Percentiles rank a stretch among this genome's conserved stretches.
Conservation (phyloP, 2,329 filamentous ascomycete genomes). For the Clonostachys rosea region DNA sequence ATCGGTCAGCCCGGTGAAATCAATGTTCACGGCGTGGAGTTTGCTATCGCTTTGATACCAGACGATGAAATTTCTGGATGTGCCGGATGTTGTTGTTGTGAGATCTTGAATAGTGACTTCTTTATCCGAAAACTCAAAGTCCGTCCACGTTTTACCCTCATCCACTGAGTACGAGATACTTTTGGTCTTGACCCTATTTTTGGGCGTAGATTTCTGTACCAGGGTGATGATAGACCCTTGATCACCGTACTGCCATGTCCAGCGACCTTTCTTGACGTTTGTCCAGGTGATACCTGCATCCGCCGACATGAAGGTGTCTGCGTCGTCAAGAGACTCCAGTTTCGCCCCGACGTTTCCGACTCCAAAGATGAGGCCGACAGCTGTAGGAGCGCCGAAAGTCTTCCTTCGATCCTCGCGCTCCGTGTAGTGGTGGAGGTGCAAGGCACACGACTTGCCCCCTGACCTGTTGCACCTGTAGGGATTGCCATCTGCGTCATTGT, state of each 20-base stretch:
- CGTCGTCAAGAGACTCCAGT: conserved; percentile 63
- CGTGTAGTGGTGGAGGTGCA: conserved; percentile 95
- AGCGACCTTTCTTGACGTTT: conserved; percentile 79
- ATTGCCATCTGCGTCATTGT: conserved; percentile 66
- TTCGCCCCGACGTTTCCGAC: conserved; percentile 81
- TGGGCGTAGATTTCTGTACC: conserved; percentile 65
- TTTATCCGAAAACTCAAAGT: conserved; percentile 67
- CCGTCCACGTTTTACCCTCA: conserved; percentile 74
- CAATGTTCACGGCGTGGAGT: conserved; percentile 74
- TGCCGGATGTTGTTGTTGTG: conserved; percentile 84
- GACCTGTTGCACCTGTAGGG: conserved; percentile 57
- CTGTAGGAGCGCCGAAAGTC: conserved; percentile 83
- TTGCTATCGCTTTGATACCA: conserved; percentile 66
- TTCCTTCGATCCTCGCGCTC: conserved; percentile 78
- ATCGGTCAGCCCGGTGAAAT: conserved; percentile 79
- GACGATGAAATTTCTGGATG: conserved; percentile 84
- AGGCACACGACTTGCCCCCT: conserved; percentile 62
- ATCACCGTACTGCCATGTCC: conserved; percentile 94
- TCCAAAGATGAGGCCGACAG: conserved; percentile 86
- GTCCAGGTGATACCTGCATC: conserved; percentile 92
- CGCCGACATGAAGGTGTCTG: conserved; percentile 84
- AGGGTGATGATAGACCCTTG: conserved; percentile 91
- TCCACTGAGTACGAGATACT: conserved; percentile 72
- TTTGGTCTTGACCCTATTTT: conserved; percentile 64
- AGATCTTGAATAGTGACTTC: conserved; percentile 75